Base-by-base conservation (phyloP, 139 green algal genomes). In the Eudorina sp. region DNA sequence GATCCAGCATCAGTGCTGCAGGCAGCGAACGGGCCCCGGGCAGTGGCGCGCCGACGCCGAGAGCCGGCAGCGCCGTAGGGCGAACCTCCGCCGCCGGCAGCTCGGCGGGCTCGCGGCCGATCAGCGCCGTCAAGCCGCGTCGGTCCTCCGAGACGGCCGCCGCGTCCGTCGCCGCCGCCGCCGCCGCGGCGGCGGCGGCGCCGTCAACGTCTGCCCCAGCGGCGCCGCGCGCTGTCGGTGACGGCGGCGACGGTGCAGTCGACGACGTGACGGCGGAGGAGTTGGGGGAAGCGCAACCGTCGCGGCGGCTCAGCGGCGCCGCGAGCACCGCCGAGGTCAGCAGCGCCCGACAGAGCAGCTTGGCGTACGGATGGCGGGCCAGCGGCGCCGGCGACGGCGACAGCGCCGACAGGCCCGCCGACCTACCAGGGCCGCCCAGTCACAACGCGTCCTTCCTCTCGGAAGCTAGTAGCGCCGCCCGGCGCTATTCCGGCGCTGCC, bases 321-420 rank as follows among this genome's bases (percentile, higher is more conserved):
- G 66, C 34, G 14, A 75, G 66, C 66, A 46, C 34, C 18, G 23
- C 14, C 55, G 55, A 9, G 11, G 48, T 13, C 23, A 72, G 66
- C 66, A 75, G 31, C 66, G 66, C 11, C 66, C 66, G 66, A 7
- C 66, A 75, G 19, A 34, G 66, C 2, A 75, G 38, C 31, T 31
- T 75, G 34, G 23, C 70, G 4, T 79, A 36, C 70, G 70, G 40
- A 18, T 58, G 70, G 70, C 70, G 70, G 9, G 34, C 21, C 38
- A 79, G 70, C 70, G 36, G 70, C 68, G 68, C 16, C 38, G 70
- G 38, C 43, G n/a, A n/a, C n/a, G 70, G 40, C 38, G 70, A 53
- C 13, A 79, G 70, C 70, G 70, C 21, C 70, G 70, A 5, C 19
- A 18, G 14, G 5, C 14, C 55, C 48, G 48, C 48, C 48, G 48